A percentile compares a stretch with the other conserved stretches of the same genome.
These are phyloP conservation scores for Heterobasidion occidentale DNA, from an alignment of 1,284 basidiomycete species.

Conservation along the genomic window DNA sequence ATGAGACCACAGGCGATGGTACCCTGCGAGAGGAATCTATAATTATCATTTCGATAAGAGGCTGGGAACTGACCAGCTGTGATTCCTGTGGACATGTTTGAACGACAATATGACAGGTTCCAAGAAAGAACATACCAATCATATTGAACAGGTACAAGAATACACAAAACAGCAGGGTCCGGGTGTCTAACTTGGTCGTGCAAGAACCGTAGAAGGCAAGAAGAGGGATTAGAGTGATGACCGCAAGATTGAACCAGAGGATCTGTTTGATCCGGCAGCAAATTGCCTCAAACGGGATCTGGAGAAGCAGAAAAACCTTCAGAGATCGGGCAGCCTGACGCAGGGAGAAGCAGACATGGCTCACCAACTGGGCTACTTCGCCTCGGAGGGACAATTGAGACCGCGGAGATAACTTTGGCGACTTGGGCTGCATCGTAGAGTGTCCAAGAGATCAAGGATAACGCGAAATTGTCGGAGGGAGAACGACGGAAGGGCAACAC, in stretches of 20 bases:
- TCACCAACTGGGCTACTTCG: background rate
- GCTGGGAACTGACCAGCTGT: conserved; percentile 5
- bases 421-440: too few species aligned
- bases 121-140: conserved; percentile 2
- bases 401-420: background rate
- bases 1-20: conserved; percentile 86
- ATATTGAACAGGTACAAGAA: conserved; percentile 6
- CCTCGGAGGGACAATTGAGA: background rate
- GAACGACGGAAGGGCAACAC: too few species aligned
- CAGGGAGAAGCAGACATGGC: background rate
- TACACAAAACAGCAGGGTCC: conserved; percentile 3
- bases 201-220: conserved; percentile 3
- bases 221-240: conserved; percentile 2
- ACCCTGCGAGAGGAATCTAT: conserved; percentile 39
- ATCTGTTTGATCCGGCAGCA: background rate
- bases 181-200: conserved; percentile 1
- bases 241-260: conserved; percentile 6
- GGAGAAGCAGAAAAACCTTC: background rate
- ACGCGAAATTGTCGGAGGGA: too few species aligned
- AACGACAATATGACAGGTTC: background rate
- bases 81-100: conserved; percentile 3
- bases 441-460: too few species aligned
- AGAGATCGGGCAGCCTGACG: background rate
- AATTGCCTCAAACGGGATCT: background rate
- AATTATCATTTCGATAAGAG: background rate